phyloP scores from a whole-genome alignment of 768 basidiomycete genomes.

The Asterophora lycoperdoides region DNA sequence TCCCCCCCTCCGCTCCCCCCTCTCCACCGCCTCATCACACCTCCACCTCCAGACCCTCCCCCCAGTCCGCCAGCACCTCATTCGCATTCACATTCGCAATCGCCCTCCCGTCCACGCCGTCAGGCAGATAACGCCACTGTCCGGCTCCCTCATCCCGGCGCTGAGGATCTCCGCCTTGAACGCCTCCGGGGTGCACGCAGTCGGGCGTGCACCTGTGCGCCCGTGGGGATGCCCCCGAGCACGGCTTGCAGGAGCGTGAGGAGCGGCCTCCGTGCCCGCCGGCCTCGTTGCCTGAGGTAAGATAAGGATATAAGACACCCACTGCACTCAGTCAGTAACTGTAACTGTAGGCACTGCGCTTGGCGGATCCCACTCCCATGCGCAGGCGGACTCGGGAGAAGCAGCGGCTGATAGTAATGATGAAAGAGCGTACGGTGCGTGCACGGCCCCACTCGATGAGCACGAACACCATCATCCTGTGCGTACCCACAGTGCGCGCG shows the following conservation, averaged over 20 bases:
- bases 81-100: conserved; percentile 42
- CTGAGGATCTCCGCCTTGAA: conserved; percentile 22
- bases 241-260: conserved; percentile 44
- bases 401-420: too few relatives aligned
- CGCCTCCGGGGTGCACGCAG: conserved; percentile 41
- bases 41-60: conserved; percentile 26
- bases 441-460: conserved; percentile 45
- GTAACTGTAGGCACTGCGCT: too few relatives aligned
- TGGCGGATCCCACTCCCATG: too few relatives aligned
- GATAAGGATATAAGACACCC: too few relatives aligned
- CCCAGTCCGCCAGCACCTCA: conserved; percentile 26
- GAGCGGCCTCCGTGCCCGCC: conserved; percentile 40
- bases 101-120: conserved; percentile 40
- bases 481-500: conserved; percentile 35
- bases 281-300: conserved; percentile 29
- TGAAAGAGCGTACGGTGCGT: too few relatives aligned
- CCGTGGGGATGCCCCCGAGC: conserved; percentile 44
- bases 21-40: conserved; percentile 26
- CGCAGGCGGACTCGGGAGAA: too few relatives aligned
- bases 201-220: conserved; percentile 47
- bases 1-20: conserved; percentile 26
- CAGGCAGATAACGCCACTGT: conserved; percentile 38
- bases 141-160: conserved; percentile 28
- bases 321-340: too few relatives aligned
- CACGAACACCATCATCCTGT: conserved; percentile 48